phyloP scores from a whole-genome alignment of 2,329 filamentous ascomycete species.

The Davidsoniella eucalypti region DNA sequence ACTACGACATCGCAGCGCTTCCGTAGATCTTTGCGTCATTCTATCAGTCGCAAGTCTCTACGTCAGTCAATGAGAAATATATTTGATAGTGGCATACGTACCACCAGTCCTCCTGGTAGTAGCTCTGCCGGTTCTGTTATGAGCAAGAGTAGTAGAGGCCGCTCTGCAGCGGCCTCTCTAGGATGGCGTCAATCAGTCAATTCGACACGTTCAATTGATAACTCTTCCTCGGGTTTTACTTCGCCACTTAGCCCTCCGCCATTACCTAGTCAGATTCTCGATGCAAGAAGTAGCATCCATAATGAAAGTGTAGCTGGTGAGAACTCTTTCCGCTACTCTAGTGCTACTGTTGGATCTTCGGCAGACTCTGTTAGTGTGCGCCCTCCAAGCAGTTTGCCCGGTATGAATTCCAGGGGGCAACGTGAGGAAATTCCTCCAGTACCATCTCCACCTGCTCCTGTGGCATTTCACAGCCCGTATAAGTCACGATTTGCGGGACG shows the following conservation, averaged over 20 bases:
- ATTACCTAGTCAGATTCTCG: slow-evolving; percentile 3
- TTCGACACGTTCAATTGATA: background rate
- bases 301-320: no score
- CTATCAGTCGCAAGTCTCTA: slow-evolving; percentile 5
- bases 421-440: background rate
- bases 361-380: slow-evolving; percentile 5
- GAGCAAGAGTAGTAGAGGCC: background rate
- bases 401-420: background rate
- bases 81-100: no score
- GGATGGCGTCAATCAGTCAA: slow-evolving; percentile 3
- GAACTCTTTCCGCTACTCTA: background rate
- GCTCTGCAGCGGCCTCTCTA: slow-evolving; percentile 2
- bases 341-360: background rate
- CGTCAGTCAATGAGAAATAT: no score
- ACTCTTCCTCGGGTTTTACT: background rate
- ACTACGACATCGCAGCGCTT: background rate
- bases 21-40: background rate
- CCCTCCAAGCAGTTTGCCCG: slow-evolving; percentile 2
- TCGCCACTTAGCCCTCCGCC: slow-evolving; percentile 1
- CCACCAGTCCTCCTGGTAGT: no score
- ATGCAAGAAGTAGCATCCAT: background rate
- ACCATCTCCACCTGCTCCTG: background rate
- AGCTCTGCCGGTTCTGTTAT: background rate
- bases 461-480: slow-evolving; percentile 2
- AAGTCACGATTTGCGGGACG: slow-evolving; percentile 9